Conservation (phyloP, 202 grass and related monocot species). For the Carex arenaria region DNA sequence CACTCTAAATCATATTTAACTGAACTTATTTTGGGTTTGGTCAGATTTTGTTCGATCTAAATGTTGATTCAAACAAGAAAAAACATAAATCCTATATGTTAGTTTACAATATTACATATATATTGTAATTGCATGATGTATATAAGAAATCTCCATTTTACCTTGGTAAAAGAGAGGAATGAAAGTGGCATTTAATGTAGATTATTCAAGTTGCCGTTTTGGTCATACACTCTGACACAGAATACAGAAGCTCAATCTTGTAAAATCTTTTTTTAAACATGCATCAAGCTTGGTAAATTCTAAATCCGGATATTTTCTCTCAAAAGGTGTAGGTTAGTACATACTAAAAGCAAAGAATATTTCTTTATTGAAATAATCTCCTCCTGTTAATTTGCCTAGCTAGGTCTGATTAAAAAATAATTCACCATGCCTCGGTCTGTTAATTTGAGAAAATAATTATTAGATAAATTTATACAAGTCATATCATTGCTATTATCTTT, state of each 20-base stretch:
- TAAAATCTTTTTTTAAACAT: neutral
- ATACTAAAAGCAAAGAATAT: neutral
- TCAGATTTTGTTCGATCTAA: neutral
- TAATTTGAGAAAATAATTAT: too few relatives aligned
- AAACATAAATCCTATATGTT: neutral
- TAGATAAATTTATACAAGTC: too few relatives aligned
- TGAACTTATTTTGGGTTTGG: neutral
- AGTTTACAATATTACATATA: neutral
- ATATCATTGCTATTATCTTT: too few relatives aligned
- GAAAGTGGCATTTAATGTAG: neutral
- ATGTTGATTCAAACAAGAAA: neutral
- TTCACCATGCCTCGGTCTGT: too few relatives aligned
- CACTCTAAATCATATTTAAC: too few relatives aligned
- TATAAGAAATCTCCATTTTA: neutral
- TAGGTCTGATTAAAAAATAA: too few relatives aligned
- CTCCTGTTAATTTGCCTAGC: too few relatives aligned
- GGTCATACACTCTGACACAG: neutral
- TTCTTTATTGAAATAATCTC: neutral
- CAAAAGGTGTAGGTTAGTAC: neutral
- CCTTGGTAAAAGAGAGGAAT: neutral
- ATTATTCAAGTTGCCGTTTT: neutral
- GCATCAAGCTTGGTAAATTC: neutral
- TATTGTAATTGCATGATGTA: neutral
- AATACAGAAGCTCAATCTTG: neutral
- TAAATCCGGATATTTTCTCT: neutral